phyloP scores from a whole-genome alignment of 176 grass and related monocot genomes.

The Typha latifolia region DNA sequence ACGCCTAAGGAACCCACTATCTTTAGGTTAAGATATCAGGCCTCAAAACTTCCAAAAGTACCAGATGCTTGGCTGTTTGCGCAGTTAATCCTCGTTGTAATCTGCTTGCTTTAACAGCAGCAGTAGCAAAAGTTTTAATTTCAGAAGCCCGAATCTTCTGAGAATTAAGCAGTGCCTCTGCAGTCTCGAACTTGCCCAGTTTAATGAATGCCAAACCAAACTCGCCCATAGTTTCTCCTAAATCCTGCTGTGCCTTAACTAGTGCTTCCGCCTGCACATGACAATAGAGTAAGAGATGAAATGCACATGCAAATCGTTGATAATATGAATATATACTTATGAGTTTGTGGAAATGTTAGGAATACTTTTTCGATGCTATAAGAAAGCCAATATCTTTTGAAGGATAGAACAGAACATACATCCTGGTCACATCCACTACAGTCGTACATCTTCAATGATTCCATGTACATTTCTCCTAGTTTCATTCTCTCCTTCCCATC shows the following conservation, averaged over 20 bases:
- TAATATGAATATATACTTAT: too few relatives aligned
- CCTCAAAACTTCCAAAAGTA: slow-evolving; percentile 14
- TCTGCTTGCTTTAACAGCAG: slow-evolving; percentile 65
- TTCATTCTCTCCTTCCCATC: too few relatives aligned
- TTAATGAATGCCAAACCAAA: slow-evolving; percentile 82
- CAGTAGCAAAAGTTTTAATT: slow-evolving; percentile 57
- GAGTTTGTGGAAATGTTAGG: too few relatives aligned
- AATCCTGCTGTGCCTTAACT: slow-evolving; percentile 66
- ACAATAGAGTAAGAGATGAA: slow-evolving; percentile 14
- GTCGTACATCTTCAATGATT: too few relatives aligned
- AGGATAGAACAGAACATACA: too few relatives aligned
- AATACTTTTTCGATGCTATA: too few relatives aligned
- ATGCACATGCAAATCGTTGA: background rate
- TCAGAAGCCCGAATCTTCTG: slow-evolving; percentile 54
- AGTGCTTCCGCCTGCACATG: slow-evolving; percentile 50
- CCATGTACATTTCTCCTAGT: too few relatives aligned
- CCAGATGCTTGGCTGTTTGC: slow-evolving; percentile 66
- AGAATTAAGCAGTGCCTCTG: slow-evolving; percentile 38
- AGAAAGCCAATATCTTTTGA: too few relatives aligned
- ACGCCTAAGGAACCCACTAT: slow-evolving; percentile 9
- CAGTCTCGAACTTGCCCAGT: slow-evolving; percentile 76
- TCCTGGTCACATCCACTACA: too few relatives aligned
- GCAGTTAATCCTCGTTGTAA: slow-evolving; percentile 54
- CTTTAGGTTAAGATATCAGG: slow-evolving; percentile 10
- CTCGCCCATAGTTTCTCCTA: slow-evolving; percentile 55